Evolutionary conservation across 129 eudicot genomes (phyloP).

Genomic region (carrot (Daucus carota)): DH1_v3.0 NC_030382.2:47579501-47580000

Average conservation of each 20-base stretch:
- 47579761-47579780: not conserved
- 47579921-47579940: too few relatives aligned
- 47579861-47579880: not conserved
- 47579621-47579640: constrained; percentile 1
- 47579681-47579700: constrained; percentile 1
- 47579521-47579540: not conserved
- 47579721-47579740: not conserved
- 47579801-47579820: not conserved
- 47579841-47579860: not conserved
- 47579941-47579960: too few relatives aligned
- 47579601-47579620: not conserved
- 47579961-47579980: too few relatives aligned
- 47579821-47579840: not conserved
- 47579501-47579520: not conserved
- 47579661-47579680: constrained; percentile 6
- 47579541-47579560: not conserved
- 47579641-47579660: not conserved
- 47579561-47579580: not conserved
- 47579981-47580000: too few relatives aligned
- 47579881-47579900: not conserved
- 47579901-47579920: too few relatives aligned
- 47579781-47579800: not conserved
- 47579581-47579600: not conserved
- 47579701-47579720: not conserved
- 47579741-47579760: not conserved